phyloP scores from a whole-genome alignment of 176 grass and related monocot species.

The Aegilops sharonensis region DNA sequence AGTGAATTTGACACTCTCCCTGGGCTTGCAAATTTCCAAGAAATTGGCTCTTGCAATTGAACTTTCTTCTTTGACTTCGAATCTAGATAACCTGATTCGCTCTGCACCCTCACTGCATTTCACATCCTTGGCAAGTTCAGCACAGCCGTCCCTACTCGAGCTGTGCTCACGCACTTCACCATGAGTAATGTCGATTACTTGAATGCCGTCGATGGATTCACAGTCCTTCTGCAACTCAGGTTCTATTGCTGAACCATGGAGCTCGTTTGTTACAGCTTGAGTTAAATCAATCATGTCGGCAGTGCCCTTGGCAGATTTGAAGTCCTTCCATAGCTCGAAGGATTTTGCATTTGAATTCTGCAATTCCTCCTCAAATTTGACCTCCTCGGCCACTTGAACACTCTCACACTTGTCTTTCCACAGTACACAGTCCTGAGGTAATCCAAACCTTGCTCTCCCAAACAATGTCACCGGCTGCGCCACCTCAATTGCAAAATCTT shows the following conservation, averaged over 20 bases:
- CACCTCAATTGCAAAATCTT: conserved; percentile 25
- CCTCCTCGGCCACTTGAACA: not conserved
- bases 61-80: not conserved
- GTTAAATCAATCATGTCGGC: not conserved
- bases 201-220: not conserved
- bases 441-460: conserved; percentile 63
- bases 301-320: not conserved
- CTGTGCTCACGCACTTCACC: not conserved
- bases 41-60: not conserved
- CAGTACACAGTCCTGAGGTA: conserved; percentile 30
- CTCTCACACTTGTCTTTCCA: conserved; percentile 16
- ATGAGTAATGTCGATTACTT: not conserved
- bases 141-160: not conserved
- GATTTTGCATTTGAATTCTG: conserved; percentile 17
- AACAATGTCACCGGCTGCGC: conserved; percentile 53
- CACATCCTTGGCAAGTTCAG: not conserved
- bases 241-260: not conserved
- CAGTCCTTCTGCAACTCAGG: not conserved
- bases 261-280: not conserved
- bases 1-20: not conserved
- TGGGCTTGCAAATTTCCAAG: not conserved
- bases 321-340: not conserved
- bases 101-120: not conserved
- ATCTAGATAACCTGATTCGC: not conserved
- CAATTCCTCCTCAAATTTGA: not conserved